phyloP scores from a whole-genome alignment of 2,329 filamentous ascomycete species.

The Elsinoe batatas region DNA sequence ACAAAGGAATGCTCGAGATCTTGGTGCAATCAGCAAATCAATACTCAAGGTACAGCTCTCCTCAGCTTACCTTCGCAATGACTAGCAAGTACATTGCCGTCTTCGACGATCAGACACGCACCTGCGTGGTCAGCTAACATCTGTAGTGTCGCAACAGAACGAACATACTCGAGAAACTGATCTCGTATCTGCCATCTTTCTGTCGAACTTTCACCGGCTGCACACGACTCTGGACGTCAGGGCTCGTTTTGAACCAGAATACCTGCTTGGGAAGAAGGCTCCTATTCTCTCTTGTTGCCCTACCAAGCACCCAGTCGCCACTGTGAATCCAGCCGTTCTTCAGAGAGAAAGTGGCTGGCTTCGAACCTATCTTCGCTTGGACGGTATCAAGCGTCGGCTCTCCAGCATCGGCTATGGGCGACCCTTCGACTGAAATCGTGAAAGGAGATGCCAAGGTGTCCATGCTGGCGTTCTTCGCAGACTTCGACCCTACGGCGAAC shows the following conservation, averaged over 20 bases:
- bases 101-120: neutral
- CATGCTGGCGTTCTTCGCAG: neutral
- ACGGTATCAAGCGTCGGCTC: neutral
- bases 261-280: slow-evolving; percentile 1
- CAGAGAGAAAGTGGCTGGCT: neutral
- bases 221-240: neutral
- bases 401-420: neutral
- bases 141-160: neutral
- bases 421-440: neutral
- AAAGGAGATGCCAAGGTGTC: neutral
- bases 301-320: neutral
- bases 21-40: too few relatives aligned
- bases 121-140: neutral
- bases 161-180: neutral
- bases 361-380: neutral
- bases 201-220: neutral
- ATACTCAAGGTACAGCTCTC: too few relatives aligned
- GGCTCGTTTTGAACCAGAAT: neutral
- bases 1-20: too few relatives aligned
- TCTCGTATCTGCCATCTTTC: neutral
- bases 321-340: neutral
- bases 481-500: slow-evolving; percentile 4
- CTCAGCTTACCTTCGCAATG: neutral
- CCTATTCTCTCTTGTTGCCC: neutral
- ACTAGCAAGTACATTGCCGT: neutral